A percentile compares a stretch with the other conserved stretches of the same genome.
Conservation (phyloP, 371 early-diverging fungal genomes). For the Mucor irregularis region DNA sequence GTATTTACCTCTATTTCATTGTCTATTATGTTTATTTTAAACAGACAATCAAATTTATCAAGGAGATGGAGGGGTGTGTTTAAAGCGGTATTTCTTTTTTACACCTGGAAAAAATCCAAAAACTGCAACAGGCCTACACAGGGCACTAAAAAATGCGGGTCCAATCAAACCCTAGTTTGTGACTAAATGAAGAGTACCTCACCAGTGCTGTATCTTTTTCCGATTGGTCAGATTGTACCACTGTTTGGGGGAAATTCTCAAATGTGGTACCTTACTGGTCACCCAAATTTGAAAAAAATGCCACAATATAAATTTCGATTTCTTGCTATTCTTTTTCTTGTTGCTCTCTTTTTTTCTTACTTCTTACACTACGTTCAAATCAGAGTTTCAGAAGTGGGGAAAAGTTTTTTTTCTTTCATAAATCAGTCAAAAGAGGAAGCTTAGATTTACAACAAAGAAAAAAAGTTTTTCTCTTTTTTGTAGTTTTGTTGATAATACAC, state of each 20-base stretch:
- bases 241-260: constrained; percentile 6
- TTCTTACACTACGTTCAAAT: background rate
- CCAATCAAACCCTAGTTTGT: background rate
- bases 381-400: too few relatives aligned
- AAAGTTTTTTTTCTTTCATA: too few relatives aligned
- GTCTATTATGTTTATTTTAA: background rate
- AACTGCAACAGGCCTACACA: too few relatives aligned
- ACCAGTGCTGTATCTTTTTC: constrained; percentile 26
- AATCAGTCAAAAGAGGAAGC: too few relatives aligned
- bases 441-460: background rate
- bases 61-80: too few relatives aligned
- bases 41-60: constrained; percentile 3
- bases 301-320: too few relatives aligned
- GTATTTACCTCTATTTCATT: too few relatives aligned
- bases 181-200: constrained; percentile 9
- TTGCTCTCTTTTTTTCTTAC: background rate
- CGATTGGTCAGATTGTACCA: constrained; percentile 20
- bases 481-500: too few relatives aligned
- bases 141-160: background rate
- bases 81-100: too few relatives aligned
- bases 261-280: background rate
- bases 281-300: too few relatives aligned
- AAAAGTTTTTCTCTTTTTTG: too few relatives aligned
- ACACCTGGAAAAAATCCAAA: too few relatives aligned
- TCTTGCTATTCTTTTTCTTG: background rate